These are phyloP conservation scores for Bruguiera hainesii DNA, from an alignment of 441 rosid genomes.

Conservation along the genomic window DNA sequence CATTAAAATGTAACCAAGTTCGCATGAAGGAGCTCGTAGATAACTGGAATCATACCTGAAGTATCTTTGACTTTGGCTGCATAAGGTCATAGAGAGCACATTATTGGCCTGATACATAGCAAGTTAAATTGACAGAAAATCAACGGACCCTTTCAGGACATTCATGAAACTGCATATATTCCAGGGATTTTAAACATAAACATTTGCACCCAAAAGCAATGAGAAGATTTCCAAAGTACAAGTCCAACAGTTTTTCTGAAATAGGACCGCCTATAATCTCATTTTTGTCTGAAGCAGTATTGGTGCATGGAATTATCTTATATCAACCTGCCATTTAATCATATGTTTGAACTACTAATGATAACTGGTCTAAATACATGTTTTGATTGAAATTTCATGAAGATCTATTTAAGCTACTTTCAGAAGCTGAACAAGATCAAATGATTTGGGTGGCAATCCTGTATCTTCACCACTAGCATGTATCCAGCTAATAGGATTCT, in stretches of 20 bases:
- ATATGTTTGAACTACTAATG: background rate
- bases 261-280: background rate
- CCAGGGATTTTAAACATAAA: background rate
- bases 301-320: background rate
- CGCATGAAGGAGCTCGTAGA: background rate
- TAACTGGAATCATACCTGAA: constrained; percentile 41
- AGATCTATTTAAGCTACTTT: background rate
- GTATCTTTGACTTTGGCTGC: constrained; percentile 60
- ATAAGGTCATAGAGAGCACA: background rate
- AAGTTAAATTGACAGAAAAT: background rate
- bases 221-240: background rate
- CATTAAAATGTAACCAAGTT: background rate
- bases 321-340: background rate
- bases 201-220: background rate
- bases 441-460: constrained; percentile 54
- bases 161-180: constrained; percentile 45
- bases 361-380: no score
- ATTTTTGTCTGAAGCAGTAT: background rate
- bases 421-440: constrained; percentile 31
- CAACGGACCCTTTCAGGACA: constrained; percentile 43
- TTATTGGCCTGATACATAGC: constrained; percentile 4
- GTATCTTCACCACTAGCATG: constrained; percentile 61
- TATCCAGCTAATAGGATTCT: constrained; percentile 41
- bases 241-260: background rate
- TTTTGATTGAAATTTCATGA: no score